Evolutionary conservation across 805 yeast genomes (phyloP).

Genomic region (Saccharomyces kudriavzevii): DNA sequence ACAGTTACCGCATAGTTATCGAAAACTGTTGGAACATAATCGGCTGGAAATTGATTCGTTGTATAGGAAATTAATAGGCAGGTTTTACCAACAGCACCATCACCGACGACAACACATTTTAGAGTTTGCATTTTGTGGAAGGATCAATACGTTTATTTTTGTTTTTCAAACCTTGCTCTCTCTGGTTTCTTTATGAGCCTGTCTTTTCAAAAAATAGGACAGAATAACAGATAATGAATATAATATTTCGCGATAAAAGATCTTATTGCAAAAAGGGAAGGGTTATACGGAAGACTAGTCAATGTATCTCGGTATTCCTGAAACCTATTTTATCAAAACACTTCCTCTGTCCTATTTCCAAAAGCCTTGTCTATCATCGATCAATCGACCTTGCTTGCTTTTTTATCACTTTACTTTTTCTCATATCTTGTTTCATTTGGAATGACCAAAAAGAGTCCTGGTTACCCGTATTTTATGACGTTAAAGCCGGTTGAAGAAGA

Average conservation of each 20-base stretch:
- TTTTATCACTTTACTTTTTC: background rate
- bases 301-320: background rate
- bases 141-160: background rate
- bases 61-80: conserved; percentile 93
- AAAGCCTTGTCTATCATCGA: background rate
- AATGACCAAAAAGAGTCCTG: background rate
- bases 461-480: background rate
- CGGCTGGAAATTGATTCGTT: conserved; percentile 94
- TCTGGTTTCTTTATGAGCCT: background rate
- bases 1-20: conserved; percentile 93
- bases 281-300: background rate
- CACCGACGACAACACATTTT: conserved; percentile 98
- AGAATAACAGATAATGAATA: background rate
- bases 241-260: background rate
- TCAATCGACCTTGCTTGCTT: background rate
- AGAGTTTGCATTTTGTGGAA: conserved; percentile 38
- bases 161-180: background rate
- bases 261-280: background rate
- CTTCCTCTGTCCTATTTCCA: background rate
- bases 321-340: background rate
- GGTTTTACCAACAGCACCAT: conserved; percentile 99
- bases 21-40: conserved; percentile 97
- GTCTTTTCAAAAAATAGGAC: background rate
- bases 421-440: background rate
- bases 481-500: background rate